A percentile compares a stretch with the other conserved stretches of the same genome.
Conservation (phyloP, 2,329 filamentous ascomycete species). For the Aspergillus viridinutans region DNA sequence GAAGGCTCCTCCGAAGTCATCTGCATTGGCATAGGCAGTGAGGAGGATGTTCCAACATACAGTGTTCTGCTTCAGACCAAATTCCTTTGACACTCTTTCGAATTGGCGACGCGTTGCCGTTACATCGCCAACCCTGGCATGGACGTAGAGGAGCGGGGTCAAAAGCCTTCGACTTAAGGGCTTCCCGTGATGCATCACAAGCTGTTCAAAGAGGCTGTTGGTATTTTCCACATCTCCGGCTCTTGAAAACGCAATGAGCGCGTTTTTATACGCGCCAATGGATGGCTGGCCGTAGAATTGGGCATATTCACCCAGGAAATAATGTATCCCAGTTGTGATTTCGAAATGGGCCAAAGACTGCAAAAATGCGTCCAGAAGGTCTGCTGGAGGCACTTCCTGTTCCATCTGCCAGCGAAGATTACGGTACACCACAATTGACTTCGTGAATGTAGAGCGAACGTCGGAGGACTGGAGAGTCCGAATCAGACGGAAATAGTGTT, state of each 20-base stretch:
- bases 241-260: slow-evolving; percentile 42
- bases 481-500: slow-evolving; percentile 29
- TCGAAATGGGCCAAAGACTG: slow-evolving; percentile 22
- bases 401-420: slow-evolving; percentile 35
- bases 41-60: slow-evolving; percentile 74
- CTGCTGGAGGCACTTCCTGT: slow-evolving; percentile 14
- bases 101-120: slow-evolving; percentile 59
- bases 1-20: slow-evolving; percentile 64
- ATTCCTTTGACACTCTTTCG: slow-evolving; percentile 54
- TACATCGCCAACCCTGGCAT: slow-evolving; percentile 66
- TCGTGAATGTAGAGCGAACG: slow-evolving; percentile 22
- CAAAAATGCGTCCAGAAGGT: slow-evolving; percentile 25
- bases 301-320: slow-evolving; percentile 40
- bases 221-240: slow-evolving; percentile 46
- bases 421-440: slow-evolving; percentile 38
- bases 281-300: slow-evolving; percentile 30
- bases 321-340: slow-evolving; percentile 34
- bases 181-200: slow-evolving; percentile 33
- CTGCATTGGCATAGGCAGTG: slow-evolving; percentile 62
- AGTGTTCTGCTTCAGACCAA: slow-evolving; percentile 54
- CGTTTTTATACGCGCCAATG: slow-evolving; percentile 29
- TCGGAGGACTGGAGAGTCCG: slow-evolving; percentile 25
- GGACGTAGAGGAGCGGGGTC: slow-evolving; percentile 63
- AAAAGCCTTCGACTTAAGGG: slow-evolving; percentile 30
- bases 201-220: slow-evolving; percentile 43